Base-by-base conservation (phyloP, 495 filamentous ascomycete species). In the Aspergillus carlsbadensis region DNA sequence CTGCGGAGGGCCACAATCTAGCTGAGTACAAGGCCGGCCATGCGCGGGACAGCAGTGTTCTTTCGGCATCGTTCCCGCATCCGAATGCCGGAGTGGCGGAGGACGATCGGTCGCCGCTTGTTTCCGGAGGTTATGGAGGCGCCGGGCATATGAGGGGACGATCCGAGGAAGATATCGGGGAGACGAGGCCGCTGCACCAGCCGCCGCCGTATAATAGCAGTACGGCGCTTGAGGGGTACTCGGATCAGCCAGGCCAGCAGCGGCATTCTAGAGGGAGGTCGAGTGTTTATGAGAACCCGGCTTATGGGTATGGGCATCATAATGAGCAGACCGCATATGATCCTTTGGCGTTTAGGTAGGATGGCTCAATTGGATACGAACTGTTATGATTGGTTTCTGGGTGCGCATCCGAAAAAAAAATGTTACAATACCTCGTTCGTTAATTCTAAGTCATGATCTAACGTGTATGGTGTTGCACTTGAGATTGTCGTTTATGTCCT, bases 281-380 rank as follows among this genome's bases (percentile, higher is more conserved):
- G 51, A 61, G 57, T 55, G 54, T 58, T 29, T 65, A 65, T 57
- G 65, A 65, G 15, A 52, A 53, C 20, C 46, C 47, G 40, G 67
- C 43, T 17, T 66, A 71, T 60, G 55, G 37, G n/a, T 65, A 71
- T 59, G 55, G 37, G n/a, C 54, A 54, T 15, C 60, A 55, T 13
- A 17, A 54, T 14, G 62, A 66, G 57, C 59, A 70, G 52, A 72
- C 71, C 10, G 56, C 60, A 0, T 76, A 76, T 65, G 72, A 76
- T 57, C 62, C 71, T 33, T 64, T 59, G 10, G 65, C 61, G 37
- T 70, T 72, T 66, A 63, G 70, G 10, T 73, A 59, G 54, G 51
- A 15, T 14, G 48, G 21, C 24, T 5, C 37, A 20, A 21, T 55
- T 40, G 21, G 24, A 3, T 18, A 17, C 42, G n/a, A n/a, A 55